These are phyloP conservation scores for Corinectria fuckeliana DNA, from an alignment of 2,329 filamentous ascomycete species.

Conservation along the genomic window DNA sequence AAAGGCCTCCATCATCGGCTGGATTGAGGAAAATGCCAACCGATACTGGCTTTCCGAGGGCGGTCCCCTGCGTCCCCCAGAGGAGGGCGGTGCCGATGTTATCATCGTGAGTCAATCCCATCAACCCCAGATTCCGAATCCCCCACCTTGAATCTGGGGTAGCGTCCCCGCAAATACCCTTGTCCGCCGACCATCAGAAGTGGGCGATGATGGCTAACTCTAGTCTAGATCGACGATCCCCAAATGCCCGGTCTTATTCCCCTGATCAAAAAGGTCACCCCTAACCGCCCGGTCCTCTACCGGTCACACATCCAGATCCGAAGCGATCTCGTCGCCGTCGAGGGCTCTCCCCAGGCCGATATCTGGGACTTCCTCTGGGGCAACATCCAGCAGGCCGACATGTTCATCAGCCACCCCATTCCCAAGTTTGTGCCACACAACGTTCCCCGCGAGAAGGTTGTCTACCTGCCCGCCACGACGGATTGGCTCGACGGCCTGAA, in stretches of 20 bases:
- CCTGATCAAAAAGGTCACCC: slow-evolving; percentile 73
- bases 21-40: slow-evolving; percentile 76
- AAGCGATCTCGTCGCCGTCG: slow-evolving; percentile 70
- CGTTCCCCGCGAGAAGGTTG: slow-evolving; percentile 70
- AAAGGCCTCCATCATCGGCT: slow-evolving; percentile 68
- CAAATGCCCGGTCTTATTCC: slow-evolving; percentile 84
- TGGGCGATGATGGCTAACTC: background rate
- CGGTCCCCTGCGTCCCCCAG: slow-evolving; percentile 69
- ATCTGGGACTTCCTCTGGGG: slow-evolving; percentile 80
- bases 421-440: slow-evolving; percentile 74
- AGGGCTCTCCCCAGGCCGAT: slow-evolving; percentile 71
- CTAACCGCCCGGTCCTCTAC: slow-evolving; percentile 78
- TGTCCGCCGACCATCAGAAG: background rate
- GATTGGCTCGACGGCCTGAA: slow-evolving; percentile 87
- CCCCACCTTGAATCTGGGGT: slow-evolving; percentile 1
- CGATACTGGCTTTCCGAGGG: slow-evolving; percentile 75
- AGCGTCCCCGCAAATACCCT: background rate
- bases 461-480: slow-evolving; percentile 80
- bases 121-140: background rate
- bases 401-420: slow-evolving; percentile 85
- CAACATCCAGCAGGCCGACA: slow-evolving; percentile 72
- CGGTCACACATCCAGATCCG: slow-evolving; percentile 85
- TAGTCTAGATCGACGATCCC: slow-evolving; percentile 72
- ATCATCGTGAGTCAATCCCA: slow-evolving; percentile 62
- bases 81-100: slow-evolving; percentile 76